Base-by-base conservation (phyloP, 2,329 filamentous ascomycete species). In the Fusarium tanahbumbuense region DNA sequence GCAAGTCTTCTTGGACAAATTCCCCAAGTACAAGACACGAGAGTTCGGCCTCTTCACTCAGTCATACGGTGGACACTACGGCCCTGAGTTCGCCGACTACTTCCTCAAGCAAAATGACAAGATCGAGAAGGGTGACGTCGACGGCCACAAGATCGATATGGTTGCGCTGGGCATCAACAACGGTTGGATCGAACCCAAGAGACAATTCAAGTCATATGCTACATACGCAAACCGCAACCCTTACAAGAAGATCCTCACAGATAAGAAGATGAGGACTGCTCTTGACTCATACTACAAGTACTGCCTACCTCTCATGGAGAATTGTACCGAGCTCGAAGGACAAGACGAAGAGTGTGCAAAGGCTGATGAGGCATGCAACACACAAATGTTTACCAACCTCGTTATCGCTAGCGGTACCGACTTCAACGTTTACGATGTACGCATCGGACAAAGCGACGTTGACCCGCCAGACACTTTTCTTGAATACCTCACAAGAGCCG, bases 1-100 rank as follows among this genome's bases (percentile, higher is more conserved):
- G 49, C 87, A 89, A 73, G 83, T 84, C 2, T 92, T 89, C 82
- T 88, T 89, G 57, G 82, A 86, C 7, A 85, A 88, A 30, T 92
- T 92, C 61, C 89, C 88, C 0, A 82, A 84, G 30, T 91, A 92
- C 73, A 83, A 86, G 75, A 85, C 85, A 5, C 84, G 85, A 45
- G 85, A 89, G 63, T 85, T 88, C 61, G 83, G 84, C 6, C 80
- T 89, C 56, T 87, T 84, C 55, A 83, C 85, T 8, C 82, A 85
- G 67, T 85, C 83, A 0, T 89, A 89, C 64, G 87, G 87, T 27
- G 87, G 87, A n/a, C 84, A 86, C 60, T 89, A 87, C 70, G 86
- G 86, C 2, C 88, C 88, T 1, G 84, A 83, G 25, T 88, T 88
- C 64, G 83, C 84, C 18, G 78, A 81, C 12, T 87, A 87, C 72